phyloP scores from a whole-genome alignment of 1,284 basidiomycete genomes.

The Ganoderma sinense region DNA sequence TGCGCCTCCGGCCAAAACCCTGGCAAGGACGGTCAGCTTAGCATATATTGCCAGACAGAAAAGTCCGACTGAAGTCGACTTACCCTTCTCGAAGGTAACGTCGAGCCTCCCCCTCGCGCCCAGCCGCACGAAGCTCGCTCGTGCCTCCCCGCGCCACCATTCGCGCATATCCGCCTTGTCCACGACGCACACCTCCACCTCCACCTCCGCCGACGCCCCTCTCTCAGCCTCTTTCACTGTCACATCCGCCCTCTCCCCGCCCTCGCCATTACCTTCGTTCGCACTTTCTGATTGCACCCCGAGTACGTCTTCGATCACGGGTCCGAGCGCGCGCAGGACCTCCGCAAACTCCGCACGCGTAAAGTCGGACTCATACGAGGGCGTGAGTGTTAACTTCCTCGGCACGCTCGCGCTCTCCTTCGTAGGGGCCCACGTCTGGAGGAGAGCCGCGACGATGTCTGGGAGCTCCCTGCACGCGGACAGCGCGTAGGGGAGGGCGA shows the following conservation, averaged over 20 bases:
- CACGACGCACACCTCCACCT: conserved; percentile 5
- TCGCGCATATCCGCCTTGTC: background rate
- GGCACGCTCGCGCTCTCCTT: no score
- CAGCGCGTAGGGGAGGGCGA: background rate
- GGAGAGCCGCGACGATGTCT: background rate
- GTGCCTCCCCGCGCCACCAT: conserved; percentile 1
- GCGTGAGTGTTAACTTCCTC: background rate
- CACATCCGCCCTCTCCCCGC: no score
- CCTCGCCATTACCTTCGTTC: background rate
- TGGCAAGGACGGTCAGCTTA: background rate
- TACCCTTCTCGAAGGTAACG: background rate
- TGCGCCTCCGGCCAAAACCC: conserved; percentile 2
- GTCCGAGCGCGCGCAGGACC: background rate
- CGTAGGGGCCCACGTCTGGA: background rate
- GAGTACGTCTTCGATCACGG: background rate
- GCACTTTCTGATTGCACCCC: no score
- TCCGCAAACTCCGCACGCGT: background rate
- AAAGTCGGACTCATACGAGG: background rate
- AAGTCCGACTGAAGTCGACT: no score
- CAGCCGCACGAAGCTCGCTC: background rate
- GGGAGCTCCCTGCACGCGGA: background rate
- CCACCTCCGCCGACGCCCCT: no score
- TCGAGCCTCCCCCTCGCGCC: background rate
- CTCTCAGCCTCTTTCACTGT: no score
- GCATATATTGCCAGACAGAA: no score